Evolutionary conservation across 495 filamentous ascomycete species (phyloP), one percentile per base, ranked within the genome.

Genomic region (Aspergillus kassunensis): DNA sequence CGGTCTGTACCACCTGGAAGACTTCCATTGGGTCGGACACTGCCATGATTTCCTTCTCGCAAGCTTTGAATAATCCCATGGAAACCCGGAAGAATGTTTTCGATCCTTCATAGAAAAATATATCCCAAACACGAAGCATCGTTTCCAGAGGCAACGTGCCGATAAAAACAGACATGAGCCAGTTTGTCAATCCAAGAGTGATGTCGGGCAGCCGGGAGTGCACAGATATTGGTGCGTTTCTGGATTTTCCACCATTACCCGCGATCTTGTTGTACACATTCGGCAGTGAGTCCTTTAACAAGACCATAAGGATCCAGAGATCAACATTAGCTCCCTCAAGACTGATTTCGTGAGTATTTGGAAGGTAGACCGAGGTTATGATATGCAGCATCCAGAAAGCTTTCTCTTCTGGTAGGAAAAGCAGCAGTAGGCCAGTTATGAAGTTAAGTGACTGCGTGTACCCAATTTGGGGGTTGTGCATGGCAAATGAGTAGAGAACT

Each of bases 361-460:
- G 93, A 0, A 98, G 81, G 61, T 95, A 92, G 4, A 84, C 75
- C 33, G 86, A 80, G 9, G 93, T 96, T 54, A 98, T 86, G 61
- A 97, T 90, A 57, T 92, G 90, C 34, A 98, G 78, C 74, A 98
- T 85, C 85, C 90, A 91, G 61, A 98, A 98, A 0, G 88, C 79
- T 55, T 95, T 93, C 62, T 97, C 93, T 63, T 96, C 88, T 1
- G 85, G 80, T 39, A 97, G 82, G 65, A 98, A 97, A 0, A 98
- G 80, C 7, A 98, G 83, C n/a, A 98, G 78, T 44, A 97, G 78
- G 11, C 91, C 93, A n/a, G 92, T 90, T 49, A 98, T 79, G 69
- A 98, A 98, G 68, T 98, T 98, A 10, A 98, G 81, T 10, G 89
- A 95, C 62, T 98, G 93, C 51, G 93, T 97, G 63, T 98, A 98